Base-by-base conservation (phyloP, 208 protist species). In the Trypanosoma cruzi region DNA sequence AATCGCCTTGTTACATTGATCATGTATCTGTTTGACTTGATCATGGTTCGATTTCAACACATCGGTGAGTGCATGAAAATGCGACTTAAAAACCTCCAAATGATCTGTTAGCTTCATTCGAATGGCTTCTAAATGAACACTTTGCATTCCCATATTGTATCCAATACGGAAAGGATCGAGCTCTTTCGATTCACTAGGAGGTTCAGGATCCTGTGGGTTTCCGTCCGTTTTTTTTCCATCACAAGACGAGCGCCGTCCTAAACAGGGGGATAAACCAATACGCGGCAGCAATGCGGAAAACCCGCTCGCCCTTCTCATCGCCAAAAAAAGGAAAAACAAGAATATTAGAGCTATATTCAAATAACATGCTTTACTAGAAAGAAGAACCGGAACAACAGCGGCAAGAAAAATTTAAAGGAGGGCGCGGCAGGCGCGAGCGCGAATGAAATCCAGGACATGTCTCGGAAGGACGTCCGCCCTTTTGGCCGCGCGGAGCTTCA, bases 61-160 rank as follows among this genome's bases (percentile, higher is more conserved):
- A 34, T 71, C 71, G 31, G 48, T 57, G 4, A 77, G 48, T 24
- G 22, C 28, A 65, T 65, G 55, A 65, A 77, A 77, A 53, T 77
- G 71, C 5, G 63, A 65, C 49, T 77, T 77, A 28, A 71, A 69
- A 22, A 77, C 36, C 37, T 77, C 71, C 24, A 77, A 54, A 53
- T 77, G 63, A 48, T 77, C 71, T 0, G 40, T 65, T 14, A 77
- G 58, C 28, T 77, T 77, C 61, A 65, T 77, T 58, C 71, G 52
- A 44, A 77, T 53, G 16, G 71, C 64, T 29, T 77, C 71, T 36
- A 77, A 48, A 22, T 77, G 71, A 48, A 71, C 65, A 48, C 52
- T 71, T 71, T 77, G 71, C 63, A 71, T 71, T 29, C 71, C 71
- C 63, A 77, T 64, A n/a, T 71, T 70, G 48, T 77, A 77, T 37